Conservation (phyloP, 2,329 filamentous ascomycete species). For the Colletotrichum limetticola region DNA sequence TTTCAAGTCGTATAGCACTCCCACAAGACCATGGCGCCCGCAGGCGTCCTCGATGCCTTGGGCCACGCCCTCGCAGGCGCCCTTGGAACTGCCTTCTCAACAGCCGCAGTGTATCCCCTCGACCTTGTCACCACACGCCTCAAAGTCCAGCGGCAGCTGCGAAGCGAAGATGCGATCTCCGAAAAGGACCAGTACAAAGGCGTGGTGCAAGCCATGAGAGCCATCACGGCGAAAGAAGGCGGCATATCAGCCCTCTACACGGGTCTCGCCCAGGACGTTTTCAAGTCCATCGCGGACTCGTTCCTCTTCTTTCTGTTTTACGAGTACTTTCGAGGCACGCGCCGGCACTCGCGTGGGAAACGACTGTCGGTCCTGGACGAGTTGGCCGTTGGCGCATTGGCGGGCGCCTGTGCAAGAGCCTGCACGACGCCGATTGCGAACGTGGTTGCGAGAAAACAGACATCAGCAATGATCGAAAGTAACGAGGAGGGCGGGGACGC, state of each 20-base stretch:
- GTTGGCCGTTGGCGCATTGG: constrained; percentile 76
- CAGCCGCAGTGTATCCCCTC: constrained; percentile 82
- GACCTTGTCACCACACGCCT: constrained; percentile 84
- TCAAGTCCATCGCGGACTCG: constrained; percentile 77
- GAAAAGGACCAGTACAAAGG: constrained; percentile 65
- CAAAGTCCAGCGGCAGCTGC: constrained; percentile 77
- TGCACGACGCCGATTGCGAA: constrained; percentile 86
- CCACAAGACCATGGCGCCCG: constrained; percentile 5
- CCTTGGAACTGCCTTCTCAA: constrained; percentile 81
- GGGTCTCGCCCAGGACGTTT: constrained; percentile 71
- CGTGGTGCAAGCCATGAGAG: constrained; percentile 74
- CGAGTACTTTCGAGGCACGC: constrained; percentile 54
- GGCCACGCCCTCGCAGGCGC: constrained; percentile 86
- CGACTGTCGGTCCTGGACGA: constrained; percentile 75
- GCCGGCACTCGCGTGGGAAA: constrained; percentile 47
- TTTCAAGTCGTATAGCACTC: not conserved
- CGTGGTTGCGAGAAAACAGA: constrained; percentile 85
- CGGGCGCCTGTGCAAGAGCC: constrained; percentile 79
- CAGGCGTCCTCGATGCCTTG: constrained; percentile 73
- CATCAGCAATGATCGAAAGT: constrained; percentile 54
- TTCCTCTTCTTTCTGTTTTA: constrained; percentile 91
- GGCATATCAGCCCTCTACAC: constrained; percentile 76
- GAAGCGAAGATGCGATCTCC: constrained; percentile 41
- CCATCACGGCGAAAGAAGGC: constrained; percentile 79
- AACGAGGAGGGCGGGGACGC: constrained; percentile 38